These are phyloP conservation scores for Aspergillus olivimuriae DNA, from an alignment of 495 filamentous ascomycete species.

Conservation along the genomic window DNA sequence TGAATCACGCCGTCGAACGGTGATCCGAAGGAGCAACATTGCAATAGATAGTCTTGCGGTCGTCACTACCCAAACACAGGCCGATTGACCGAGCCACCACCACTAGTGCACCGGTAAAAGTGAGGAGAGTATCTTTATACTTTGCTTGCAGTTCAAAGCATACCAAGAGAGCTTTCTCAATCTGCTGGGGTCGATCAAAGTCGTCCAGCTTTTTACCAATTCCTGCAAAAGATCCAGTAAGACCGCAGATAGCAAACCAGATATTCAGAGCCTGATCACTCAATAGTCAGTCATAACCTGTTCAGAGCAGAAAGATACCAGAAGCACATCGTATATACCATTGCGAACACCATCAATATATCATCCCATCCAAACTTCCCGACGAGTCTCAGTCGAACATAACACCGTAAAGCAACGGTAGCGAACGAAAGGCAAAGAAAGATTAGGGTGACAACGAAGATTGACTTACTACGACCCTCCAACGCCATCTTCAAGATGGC, in stretches of 20 bases:
- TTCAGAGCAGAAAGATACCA: background rate
- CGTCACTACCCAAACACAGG: slow-evolving; percentile 1
- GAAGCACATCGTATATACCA: background rate
- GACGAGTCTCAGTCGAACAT: background rate
- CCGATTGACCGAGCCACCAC: slow-evolving; percentile 2
- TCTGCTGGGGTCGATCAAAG: slow-evolving; percentile 2
- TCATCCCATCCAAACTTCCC: slow-evolving; percentile 1
- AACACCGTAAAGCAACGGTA: slow-evolving; percentile 1
- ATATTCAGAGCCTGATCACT: slow-evolving; percentile 1
- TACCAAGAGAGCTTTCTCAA: slow-evolving; percentile 2
- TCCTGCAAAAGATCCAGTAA: background rate
- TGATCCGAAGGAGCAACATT: slow-evolving; percentile 2
- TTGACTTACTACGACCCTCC: slow-evolving; percentile 1
- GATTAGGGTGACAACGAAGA: background rate
- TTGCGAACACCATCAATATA: background rate
- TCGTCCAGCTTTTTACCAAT: slow-evolving; percentile 1
- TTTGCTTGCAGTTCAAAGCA: background rate
- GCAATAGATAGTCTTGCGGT: background rate
- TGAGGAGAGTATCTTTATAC: background rate
- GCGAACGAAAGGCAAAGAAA: background rate
- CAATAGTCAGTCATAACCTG: background rate
- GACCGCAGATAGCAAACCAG: slow-evolving; percentile 1
- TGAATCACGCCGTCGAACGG: background rate
- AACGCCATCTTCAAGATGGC: background rate
- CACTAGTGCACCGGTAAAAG: background rate